Percentiles rank a stretch among this genome's conserved stretches.
These are phyloP conservation scores for Oenanthe sinensis DNA, from an alignment of 129 eudicot genomes.

Conservation along the genomic window DNA sequence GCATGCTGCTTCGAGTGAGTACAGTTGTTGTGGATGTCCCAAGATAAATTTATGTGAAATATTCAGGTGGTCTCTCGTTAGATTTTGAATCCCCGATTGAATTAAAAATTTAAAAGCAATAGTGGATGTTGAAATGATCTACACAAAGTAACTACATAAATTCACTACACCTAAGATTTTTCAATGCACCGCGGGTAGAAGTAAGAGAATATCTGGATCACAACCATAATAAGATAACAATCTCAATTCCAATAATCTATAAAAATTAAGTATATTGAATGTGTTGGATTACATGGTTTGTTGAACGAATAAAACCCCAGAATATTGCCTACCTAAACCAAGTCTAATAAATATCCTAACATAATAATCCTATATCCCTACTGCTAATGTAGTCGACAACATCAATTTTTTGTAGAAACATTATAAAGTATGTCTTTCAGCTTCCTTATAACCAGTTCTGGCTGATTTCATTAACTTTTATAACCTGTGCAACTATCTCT, in stretches of 20 bases:
- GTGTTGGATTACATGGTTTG: not conserved
- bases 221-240: not conserved
- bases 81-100: not conserved
- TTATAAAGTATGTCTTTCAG: not conserved
- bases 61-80: not conserved
- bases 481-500: too few relatives aligned
- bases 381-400: not conserved
- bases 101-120: not conserved
- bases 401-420: too few relatives aligned
- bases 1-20: not conserved
- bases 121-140: not conserved
- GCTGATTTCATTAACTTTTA: not conserved
- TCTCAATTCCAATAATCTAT: not conserved
- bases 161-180: not conserved
- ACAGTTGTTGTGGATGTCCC: not conserved
- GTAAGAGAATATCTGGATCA: not conserved
- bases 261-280: not conserved
- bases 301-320: not conserved
- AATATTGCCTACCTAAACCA: not conserved
- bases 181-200: not conserved
- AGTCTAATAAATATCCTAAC: not conserved
- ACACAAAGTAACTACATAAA: not conserved
- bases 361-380: too few relatives aligned
- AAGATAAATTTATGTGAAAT: not conserved
- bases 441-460: not conserved